phyloP scores from a whole-genome alignment of 306 rosid species.

The Parietaria judaica region DNA sequence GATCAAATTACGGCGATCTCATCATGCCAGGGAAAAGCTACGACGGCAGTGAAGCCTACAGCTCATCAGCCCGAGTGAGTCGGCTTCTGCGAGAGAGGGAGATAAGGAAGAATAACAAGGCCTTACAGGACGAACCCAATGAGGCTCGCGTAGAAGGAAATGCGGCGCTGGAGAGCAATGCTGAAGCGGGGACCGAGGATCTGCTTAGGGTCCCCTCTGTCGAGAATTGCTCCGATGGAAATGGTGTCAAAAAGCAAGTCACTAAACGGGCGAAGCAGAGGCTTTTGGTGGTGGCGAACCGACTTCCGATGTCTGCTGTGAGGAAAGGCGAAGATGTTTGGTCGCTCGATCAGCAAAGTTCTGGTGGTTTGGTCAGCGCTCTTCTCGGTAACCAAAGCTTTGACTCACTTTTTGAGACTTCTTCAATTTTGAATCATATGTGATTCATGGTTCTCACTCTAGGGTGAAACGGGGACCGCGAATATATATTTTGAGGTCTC shows the following conservation, averaged over 20 bases:
- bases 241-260: slow-evolving; percentile 19
- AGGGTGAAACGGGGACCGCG: too few relatives aligned
- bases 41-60: slow-evolving; percentile 34
- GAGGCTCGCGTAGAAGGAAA: slow-evolving; percentile 31
- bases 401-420: background rate
- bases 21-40: slow-evolving; percentile 58
- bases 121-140: slow-evolving; percentile 42
- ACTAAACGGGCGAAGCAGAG: slow-evolving; percentile 36
- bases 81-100: slow-evolving; percentile 64
- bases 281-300: slow-evolving; percentile 85
- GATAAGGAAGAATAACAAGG: slow-evolving; percentile 42
- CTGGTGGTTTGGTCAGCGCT: slow-evolving; percentile 83
- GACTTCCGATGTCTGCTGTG: slow-evolving; percentile 85
- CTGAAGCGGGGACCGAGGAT: slow-evolving; percentile 44
- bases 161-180: slow-evolving; percentile 43
- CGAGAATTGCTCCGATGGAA: slow-evolving; percentile 38
- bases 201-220: slow-evolving; percentile 23
- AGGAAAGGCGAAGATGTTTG: slow-evolving; percentile 78
- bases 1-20: slow-evolving; percentile 33
- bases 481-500: too few relatives aligned
- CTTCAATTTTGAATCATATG: slow-evolving; percentile 4
- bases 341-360: slow-evolving; percentile 70
- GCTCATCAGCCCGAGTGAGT: slow-evolving; percentile 43
- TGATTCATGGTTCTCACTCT: too few relatives aligned
- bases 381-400: slow-evolving; percentile 54